A percentile compares a stretch with the other conserved stretches of the same genome.
phyloP scores from a whole-genome alignment of 2,329 filamentous ascomycete genomes.

The Cladobotryum protrusum region DNA sequence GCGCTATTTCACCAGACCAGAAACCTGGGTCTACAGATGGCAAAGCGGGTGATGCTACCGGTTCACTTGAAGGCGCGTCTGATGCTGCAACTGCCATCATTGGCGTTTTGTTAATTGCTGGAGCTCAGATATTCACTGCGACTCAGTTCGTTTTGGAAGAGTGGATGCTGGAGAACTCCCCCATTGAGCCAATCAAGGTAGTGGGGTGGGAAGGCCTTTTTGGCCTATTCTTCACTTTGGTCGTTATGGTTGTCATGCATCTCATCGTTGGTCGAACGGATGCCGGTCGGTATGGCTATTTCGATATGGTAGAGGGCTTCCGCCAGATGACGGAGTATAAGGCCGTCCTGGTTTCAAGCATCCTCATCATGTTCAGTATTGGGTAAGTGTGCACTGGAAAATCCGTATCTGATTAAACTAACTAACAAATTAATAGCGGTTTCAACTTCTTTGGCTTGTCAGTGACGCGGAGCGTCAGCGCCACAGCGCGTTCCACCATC shows the following conservation, averaged over 20 bases:
- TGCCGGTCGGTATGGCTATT: slow-evolving; percentile 72
- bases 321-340: slow-evolving; percentile 69
- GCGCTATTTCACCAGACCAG: slow-evolving; percentile 68
- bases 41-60: slow-evolving; percentile 29
- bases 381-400: slow-evolving; percentile 51
- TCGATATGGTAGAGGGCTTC: slow-evolving; percentile 83
- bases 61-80: slow-evolving; percentile 33
- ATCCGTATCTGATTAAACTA: slow-evolving; percentile 8
- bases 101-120: slow-evolving; percentile 84
- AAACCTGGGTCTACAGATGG: slow-evolving; percentile 37
- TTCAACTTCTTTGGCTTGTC: slow-evolving; percentile 99
- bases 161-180: slow-evolving; percentile 66
- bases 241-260: slow-evolving; percentile 77
- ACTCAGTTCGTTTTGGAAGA: slow-evolving; percentile 96
- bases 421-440: slow-evolving; percentile 49
- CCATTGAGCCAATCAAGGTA: slow-evolving; percentile 74
- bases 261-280: slow-evolving; percentile 68
- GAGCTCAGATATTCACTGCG: slow-evolving; percentile 93
- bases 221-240: slow-evolving; percentile 71
- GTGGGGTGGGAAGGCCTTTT: slow-evolving; percentile 97
- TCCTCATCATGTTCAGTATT: slow-evolving; percentile 96
- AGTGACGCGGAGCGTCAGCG: slow-evolving; percentile 82
- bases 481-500: slow-evolving; percentile 90
- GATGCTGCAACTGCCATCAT: slow-evolving; percentile 54
- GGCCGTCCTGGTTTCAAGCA: slow-evolving; percentile 66